phyloP scores from a whole-genome alignment of 495 filamentous ascomycete genomes.

The Aspergillus funiculosus region DNA sequence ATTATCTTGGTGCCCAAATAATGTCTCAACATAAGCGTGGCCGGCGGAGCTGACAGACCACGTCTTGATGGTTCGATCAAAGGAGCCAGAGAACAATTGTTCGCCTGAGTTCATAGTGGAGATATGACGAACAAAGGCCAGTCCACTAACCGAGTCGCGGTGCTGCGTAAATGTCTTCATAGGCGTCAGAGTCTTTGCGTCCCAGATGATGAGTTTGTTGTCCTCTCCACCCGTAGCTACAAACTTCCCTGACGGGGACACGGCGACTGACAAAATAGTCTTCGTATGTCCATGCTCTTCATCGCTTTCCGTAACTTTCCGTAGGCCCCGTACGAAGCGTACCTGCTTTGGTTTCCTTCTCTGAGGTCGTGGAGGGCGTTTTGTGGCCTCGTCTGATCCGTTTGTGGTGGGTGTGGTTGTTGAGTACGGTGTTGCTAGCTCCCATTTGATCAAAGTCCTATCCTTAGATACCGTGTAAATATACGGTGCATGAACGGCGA shows the following conservation, averaged over 20 bases:
- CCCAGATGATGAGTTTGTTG: constrained; percentile 77
- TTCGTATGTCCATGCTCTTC: constrained; percentile 68
- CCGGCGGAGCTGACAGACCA: constrained; percentile 62
- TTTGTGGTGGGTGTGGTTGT: constrained; percentile 34
- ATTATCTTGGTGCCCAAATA: constrained; percentile 92
- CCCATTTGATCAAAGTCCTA: constrained; percentile 79
- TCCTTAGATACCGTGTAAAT: constrained; percentile 87
- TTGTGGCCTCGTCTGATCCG: constrained; percentile 50
- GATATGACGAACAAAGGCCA: constrained; percentile 81
- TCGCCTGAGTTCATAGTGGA: constrained; percentile 53
- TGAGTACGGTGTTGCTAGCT: constrained; percentile 46
- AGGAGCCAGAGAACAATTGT: constrained; percentile 81
- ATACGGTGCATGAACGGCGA: constrained; percentile 71
- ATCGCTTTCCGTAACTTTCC: constrained; percentile 54
- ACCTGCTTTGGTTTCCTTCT: constrained; percentile 67
- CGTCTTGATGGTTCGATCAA: constrained; percentile 83
- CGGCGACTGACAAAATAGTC: constrained; percentile 73
- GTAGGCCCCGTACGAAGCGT: constrained; percentile 57
- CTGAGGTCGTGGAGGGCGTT: constrained; percentile 57
- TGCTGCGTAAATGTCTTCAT: constrained; percentile 85
- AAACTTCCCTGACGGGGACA: constrained; percentile 81
- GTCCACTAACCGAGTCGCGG: constrained; percentile 74
- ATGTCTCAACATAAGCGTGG: constrained; percentile 82
- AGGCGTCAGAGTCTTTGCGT: constrained; percentile 68
- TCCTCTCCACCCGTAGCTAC: constrained; percentile 86